Conservation (phyloP, 2,329 filamentous ascomycete genomes). For the Didymella arachidicola region DNA sequence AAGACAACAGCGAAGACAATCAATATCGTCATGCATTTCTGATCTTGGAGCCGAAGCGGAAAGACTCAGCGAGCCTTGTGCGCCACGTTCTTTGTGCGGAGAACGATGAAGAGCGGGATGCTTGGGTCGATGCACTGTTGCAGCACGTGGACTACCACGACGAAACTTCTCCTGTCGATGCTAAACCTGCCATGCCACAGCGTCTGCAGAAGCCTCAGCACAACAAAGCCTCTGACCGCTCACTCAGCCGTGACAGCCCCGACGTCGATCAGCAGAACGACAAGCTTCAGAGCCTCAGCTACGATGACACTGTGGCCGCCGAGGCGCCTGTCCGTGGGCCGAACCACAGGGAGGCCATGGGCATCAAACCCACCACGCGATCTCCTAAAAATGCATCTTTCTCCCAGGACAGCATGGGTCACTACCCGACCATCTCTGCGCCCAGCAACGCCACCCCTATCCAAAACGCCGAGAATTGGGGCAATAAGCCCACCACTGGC, state of each 20-base stretch:
- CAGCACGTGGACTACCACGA: conserved; percentile 84
- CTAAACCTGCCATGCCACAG: conserved; percentile 48
- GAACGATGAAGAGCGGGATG: conserved; percentile 88
- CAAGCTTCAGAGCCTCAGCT: conserved; percentile 60
- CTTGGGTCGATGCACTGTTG: conserved; percentile 89
- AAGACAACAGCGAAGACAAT: conserved; percentile 81
- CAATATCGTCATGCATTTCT: conserved; percentile 97
- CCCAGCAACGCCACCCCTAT: conserved; percentile 87
- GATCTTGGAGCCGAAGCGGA: conserved; percentile 93
- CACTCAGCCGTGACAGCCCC: conserved; percentile 49
- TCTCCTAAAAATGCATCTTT: conserved; percentile 49
- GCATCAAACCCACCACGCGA: conserved; percentile 28
- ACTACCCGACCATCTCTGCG: conserved; percentile 71
- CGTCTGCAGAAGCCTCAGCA: conserved; percentile 53
- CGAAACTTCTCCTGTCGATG: conserved; percentile 50
- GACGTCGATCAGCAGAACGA: conserved; percentile 45
- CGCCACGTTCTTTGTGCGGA: conserved; percentile 96
- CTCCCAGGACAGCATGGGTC: conserved; percentile 37
- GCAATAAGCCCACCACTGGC: conserved; percentile 69
- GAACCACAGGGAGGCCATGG: conserved; percentile 40
- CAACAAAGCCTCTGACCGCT: conserved; percentile 38
- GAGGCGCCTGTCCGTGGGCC: conserved; percentile 63
- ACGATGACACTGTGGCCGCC: conserved; percentile 64
- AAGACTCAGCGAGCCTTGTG: conserved; percentile 85
- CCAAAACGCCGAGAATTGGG: conserved; percentile 83